Percentiles rank a stretch among this genome's conserved stretches.
phyloP scores from a whole-genome alignment of 2,329 filamentous ascomycete species.

The Aspergillus unguis region DNA sequence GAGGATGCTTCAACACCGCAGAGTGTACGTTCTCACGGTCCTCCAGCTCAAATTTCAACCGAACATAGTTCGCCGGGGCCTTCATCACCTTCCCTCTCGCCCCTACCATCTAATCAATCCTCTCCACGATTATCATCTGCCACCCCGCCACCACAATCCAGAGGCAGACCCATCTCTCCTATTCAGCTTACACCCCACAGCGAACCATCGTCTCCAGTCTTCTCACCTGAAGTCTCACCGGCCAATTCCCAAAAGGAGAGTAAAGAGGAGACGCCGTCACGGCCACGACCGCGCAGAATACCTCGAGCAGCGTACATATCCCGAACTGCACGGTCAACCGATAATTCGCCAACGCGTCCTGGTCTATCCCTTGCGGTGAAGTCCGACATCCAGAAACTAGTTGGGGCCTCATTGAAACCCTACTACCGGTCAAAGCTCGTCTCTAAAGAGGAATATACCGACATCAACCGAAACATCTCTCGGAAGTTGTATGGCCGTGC shows the following conservation, averaged over 20 bases:
- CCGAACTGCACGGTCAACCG: constrained; percentile 47
- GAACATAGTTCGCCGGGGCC: constrained; percentile 39
- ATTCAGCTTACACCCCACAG: constrained; percentile 33
- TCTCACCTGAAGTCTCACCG: constrained; percentile 71
- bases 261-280: constrained; percentile 12
- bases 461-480: constrained; percentile 86
- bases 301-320: constrained; percentile 22
- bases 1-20: constrained; percentile 52
- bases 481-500: constrained; percentile 76
- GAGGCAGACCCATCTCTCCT: constrained; percentile 35
- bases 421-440: constrained; percentile 76
- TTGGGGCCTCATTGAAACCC: constrained; percentile 76
- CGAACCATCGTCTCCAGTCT: constrained; percentile 39
- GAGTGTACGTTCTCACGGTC: constrained; percentile 29
- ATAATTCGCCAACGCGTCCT: constrained; percentile 65
- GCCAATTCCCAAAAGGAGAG: constrained; percentile 48
- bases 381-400: constrained; percentile 82
- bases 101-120: constrained; percentile 39
- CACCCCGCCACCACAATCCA: constrained; percentile 37
- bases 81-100: constrained; percentile 43
- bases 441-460: constrained; percentile 84
- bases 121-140: constrained; percentile 38
- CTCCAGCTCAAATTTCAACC: constrained; percentile 35
- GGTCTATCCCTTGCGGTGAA: constrained; percentile 77
- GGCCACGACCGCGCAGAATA: constrained; percentile 22